These are phyloP conservation scores for Rhizodiscina lignyota DNA, from an alignment of 495 filamentous ascomycete species.

Conservation along the genomic window DNA sequence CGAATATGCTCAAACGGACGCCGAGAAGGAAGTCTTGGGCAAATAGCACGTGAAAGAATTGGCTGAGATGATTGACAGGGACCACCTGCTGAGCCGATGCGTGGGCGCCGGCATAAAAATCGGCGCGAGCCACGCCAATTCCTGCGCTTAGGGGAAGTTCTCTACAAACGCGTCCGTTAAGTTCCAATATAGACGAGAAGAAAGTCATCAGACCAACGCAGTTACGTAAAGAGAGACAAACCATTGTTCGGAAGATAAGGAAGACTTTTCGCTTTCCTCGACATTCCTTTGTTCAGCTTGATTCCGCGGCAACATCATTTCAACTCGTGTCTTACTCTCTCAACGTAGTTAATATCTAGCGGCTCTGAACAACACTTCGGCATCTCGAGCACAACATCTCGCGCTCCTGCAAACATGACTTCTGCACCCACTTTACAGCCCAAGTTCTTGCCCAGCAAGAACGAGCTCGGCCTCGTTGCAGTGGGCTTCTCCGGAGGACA, in stretches of 20 bases:
- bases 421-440: conserved; percentile 55
- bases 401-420: conserved; percentile 7
- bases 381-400: not conserved
- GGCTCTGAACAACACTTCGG: not conserved
- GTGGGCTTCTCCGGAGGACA: conserved; percentile 97
- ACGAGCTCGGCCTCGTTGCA: conserved; percentile 79
- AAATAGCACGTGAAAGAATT: no score
- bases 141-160: no score
- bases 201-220: no score
- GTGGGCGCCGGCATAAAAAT: no score
- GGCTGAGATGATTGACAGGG: no score
- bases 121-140: no score
- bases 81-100: no score
- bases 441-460: conserved; percentile 61
- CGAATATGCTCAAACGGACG: not conserved
- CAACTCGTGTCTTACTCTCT: not conserved
- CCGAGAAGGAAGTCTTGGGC: no score
- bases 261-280: not conserved
- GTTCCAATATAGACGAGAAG: no score
- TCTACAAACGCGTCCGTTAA: no score
- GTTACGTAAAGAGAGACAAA: no score
- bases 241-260: no score
- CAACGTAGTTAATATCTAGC: not conserved
- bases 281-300: not conserved
- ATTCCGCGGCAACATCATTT: not conserved